Evolutionary conservation across 139 green algal genomes (phyloP).

Genomic region (Gonium pectorale): DNA sequence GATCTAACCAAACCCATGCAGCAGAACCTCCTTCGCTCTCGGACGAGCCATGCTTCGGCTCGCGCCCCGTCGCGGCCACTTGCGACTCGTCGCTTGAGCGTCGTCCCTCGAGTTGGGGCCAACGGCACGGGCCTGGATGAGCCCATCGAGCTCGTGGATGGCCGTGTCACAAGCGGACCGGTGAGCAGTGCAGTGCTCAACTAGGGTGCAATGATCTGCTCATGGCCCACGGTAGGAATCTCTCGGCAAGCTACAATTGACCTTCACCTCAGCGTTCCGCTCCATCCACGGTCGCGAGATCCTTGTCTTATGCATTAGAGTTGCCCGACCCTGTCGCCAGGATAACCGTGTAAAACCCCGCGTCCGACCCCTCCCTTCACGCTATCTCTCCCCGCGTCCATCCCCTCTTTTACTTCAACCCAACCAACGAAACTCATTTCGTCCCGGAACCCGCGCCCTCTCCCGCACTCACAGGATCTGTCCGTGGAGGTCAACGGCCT

Average conservation of each 20-base stretch:
- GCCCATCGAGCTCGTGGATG: conserved; percentile 28
- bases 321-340: too few relatives aligned
- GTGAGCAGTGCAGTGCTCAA: neutral
- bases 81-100: neutral
- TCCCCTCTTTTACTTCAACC: too few relatives aligned
- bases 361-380: too few relatives aligned
- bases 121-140: conserved; percentile 14
- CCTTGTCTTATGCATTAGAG: too few relatives aligned
- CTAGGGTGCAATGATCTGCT: neutral
- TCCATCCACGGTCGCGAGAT: too few relatives aligned
- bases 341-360: too few relatives aligned
- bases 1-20: neutral
- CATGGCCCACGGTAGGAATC: too few relatives aligned
- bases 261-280: too few relatives aligned
- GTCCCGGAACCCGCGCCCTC: too few relatives aligned
- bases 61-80: neutral
- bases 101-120: neutral
- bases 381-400: neutral
- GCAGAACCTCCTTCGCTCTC: neutral
- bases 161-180: conserved; percentile 33
- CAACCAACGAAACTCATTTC: too few relatives aligned
- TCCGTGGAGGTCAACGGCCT: conserved; percentile 85
- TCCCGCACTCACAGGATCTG: too few relatives aligned
- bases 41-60: neutral
- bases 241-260: too few relatives aligned